phyloP scores from a whole-genome alignment of 805 yeast genomes.

The Vanderwaltozyma yarrowii region DNA sequence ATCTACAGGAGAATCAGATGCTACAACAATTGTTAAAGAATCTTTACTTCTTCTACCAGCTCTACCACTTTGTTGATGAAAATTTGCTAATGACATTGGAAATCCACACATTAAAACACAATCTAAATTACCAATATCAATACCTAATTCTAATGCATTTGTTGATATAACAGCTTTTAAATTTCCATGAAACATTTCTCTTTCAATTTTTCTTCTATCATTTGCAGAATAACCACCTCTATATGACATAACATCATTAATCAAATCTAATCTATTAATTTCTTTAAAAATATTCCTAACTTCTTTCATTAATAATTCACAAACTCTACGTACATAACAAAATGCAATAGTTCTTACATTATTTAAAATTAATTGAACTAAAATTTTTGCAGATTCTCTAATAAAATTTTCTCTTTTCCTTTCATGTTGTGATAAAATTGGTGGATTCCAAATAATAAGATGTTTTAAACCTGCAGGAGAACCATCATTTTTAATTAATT shows the following conservation, averaged over 20 bases:
- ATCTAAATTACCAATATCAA: slow-evolving; percentile 88
- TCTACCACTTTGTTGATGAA: slow-evolving; percentile 94
- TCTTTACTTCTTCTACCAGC: slow-evolving; percentile 88
- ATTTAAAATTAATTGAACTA: slow-evolving; percentile 52
- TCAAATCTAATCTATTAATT: slow-evolving; percentile 35
- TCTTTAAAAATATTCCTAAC: slow-evolving; percentile 47
- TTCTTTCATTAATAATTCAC: slow-evolving; percentile 82
- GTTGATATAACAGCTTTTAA: slow-evolving; percentile 86
- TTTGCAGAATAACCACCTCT: slow-evolving; percentile 88
- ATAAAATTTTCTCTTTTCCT: slow-evolving; percentile 62
- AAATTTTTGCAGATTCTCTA: slow-evolving; percentile 61
- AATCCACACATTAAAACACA: slow-evolving; percentile 90
- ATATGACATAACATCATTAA: slow-evolving; percentile 76
- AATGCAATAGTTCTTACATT: slow-evolving; percentile 80
- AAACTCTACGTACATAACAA: slow-evolving; percentile 75
- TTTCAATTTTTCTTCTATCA: slow-evolving; percentile 81
- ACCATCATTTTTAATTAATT: slow-evolving; percentile 68
- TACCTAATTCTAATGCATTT: slow-evolving; percentile 90
- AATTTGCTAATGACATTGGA: slow-evolving; percentile 75
- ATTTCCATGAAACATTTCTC: slow-evolving; percentile 81
- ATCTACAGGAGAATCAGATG: slow-evolving; percentile 76
- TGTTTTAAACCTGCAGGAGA: slow-evolving; percentile 77
- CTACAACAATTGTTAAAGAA: slow-evolving; percentile 75
- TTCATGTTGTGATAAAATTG: slow-evolving; percentile 44
- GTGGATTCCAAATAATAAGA: slow-evolving; percentile 79